Base-by-base conservation (phyloP, 73 alveolate species). In the Paramecium caudatum region DNA sequence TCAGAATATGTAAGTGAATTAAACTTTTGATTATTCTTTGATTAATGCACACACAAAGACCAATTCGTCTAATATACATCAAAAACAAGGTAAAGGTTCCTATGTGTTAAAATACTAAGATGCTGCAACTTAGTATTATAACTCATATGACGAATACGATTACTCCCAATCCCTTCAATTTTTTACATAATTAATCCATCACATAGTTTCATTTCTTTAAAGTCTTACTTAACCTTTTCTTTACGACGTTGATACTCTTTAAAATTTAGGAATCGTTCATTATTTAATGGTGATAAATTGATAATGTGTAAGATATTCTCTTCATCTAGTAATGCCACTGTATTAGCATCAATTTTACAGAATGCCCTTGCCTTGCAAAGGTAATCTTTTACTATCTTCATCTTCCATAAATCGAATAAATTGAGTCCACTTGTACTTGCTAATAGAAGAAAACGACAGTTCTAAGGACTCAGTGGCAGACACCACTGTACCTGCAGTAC, bases 331-430 rank as follows among this genome's bases (percentile, higher is more conserved):
- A 68, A 3, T n/a, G 55, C 25, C 1, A 32, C 84, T 0, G 61
- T 34, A 68, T 68, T 30, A 33, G 3, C n/a, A 68, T 68, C 84
- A 34, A 68, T 8, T 68, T 68, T 2, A 68, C 84, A 68, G 3
- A 3, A 34, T n/a, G 61, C 8, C 12, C 50, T 34, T 34, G 37
- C 16, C 34, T 68, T 10, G 13, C 25, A 34, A 4, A 32, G 48
- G 21, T 34, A 68, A 17, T 68, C 5, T 68, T 68, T 68, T 33
- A 68, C 84, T 25, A 0, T 34, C 34, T 43, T 68, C 84, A 68
- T 68, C 34, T 68, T 68, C 84, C 84, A 68, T 25, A 68, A 32
- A 32, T 68, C 84, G 15, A 68, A 68, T 32, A 68, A 49, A 68
- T 43, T 34, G 33, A 68, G 7, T 32, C 36, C 50, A 34, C 34